phyloP scores from a whole-genome alignment of 1,139 yeast genomes.

The Hyphopichia burtonii region DNA sequence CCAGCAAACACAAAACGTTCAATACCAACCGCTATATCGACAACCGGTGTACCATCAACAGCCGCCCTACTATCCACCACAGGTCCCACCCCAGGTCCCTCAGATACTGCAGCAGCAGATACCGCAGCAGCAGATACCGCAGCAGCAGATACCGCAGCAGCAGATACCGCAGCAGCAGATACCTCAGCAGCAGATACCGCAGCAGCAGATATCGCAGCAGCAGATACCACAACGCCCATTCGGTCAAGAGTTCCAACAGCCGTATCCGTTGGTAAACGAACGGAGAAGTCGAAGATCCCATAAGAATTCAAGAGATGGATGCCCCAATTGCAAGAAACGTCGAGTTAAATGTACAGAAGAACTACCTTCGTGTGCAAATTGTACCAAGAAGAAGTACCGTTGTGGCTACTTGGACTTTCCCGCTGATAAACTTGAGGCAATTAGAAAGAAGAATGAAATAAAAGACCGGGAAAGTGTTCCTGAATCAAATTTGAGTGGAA shows the following conservation, averaged over 20 bases:
- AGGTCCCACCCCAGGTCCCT: no score
- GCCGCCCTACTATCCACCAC: background rate
- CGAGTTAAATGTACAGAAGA: constrained; percentile 48
- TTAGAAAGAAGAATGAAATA: constrained; percentile 31
- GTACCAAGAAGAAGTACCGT: constrained; percentile 35
- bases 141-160: background rate
- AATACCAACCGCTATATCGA: background rate
- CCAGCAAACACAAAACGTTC: no score
- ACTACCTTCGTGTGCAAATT: constrained; percentile 41
- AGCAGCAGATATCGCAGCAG: background rate
- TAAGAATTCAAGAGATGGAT: constrained; percentile 45
- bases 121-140: background rate
- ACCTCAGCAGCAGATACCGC: background rate
- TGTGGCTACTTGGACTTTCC: constrained; percentile 48
- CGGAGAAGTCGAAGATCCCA: constrained; percentile 45
- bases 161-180: background rate
- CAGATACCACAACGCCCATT: background rate
- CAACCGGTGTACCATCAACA: no score
- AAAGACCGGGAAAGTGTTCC: background rate
- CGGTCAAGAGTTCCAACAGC: background rate
- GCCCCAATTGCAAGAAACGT: constrained; percentile 46
- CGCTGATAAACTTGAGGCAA: constrained; percentile 31
- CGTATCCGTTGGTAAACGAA: constrained; percentile 11
- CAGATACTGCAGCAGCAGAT: no score
- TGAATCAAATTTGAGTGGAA: background rate